Evolutionary conservation across 108 stramenopile species (phyloP).

Genomic region (Epithemia pelagica): DNA sequence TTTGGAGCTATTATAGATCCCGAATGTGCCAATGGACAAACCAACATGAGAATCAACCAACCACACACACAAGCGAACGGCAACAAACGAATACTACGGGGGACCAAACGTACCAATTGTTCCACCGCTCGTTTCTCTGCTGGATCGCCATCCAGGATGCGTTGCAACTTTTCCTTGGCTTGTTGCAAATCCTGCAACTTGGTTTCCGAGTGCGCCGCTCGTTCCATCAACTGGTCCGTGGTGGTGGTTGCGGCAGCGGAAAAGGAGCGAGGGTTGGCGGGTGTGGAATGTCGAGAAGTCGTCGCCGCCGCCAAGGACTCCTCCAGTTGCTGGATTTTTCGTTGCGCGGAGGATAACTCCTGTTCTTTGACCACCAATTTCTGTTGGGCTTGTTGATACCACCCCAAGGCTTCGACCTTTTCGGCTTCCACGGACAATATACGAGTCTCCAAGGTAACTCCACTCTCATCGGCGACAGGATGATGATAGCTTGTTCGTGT

Average conservation of each 20-base stretch:
- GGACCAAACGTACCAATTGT: neutral
- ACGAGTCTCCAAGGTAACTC: neutral
- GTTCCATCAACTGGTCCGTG: neutral
- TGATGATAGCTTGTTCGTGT: neutral
- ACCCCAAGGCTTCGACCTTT: neutral
- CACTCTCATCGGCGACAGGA: neutral
- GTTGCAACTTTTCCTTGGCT: neutral
- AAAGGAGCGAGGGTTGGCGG: too few species aligned
- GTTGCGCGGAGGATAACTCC: neutral
- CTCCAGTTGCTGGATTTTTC: neutral
- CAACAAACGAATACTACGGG: too few species aligned
- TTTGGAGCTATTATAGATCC: neutral
- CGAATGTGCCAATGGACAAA: neutral
- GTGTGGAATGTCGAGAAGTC: neutral
- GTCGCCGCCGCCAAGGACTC: neutral
- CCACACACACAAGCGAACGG: too few species aligned
- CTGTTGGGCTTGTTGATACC: neutral
- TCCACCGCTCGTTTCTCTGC: neutral
- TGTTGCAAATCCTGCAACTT: neutral
- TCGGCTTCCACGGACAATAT: neutral
- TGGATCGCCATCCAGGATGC: neutral
- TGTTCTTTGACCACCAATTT: neutral
- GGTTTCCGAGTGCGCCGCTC: neutral
- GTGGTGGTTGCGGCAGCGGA: too few species aligned
- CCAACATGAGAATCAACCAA: neutral